Percentiles rank a stretch among this genome's conserved stretches.
Evolutionary conservation across 306 rosid species (phyloP).

Genomic region (Cucurbita maxima): DNA sequence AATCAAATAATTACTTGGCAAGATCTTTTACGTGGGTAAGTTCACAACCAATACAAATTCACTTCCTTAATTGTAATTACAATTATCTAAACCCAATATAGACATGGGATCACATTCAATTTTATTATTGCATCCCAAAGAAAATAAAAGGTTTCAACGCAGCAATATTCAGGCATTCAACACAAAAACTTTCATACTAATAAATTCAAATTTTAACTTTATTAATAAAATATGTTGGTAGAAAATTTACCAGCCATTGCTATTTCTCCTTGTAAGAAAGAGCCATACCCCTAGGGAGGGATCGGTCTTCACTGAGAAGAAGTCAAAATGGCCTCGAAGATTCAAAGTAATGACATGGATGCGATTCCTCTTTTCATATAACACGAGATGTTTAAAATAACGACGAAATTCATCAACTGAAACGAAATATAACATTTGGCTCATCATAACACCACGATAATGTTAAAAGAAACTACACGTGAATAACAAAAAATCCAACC

Average conservation of each 20-base stretch:
- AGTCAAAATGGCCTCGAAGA: not conserved
- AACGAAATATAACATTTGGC: not conserved
- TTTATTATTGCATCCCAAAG: too few species aligned
- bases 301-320: too few species aligned
- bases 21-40: too few species aligned
- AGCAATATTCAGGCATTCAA: too few species aligned
- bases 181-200: too few species aligned
- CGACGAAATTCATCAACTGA: not conserved
- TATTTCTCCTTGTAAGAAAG: not conserved
- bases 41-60: too few species aligned
- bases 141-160: too few species aligned
- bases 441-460: conserved; percentile 6
- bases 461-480: conserved; percentile 8
- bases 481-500: conserved; percentile 8
- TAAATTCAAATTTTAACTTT: too few species aligned
- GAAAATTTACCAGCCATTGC: not conserved
- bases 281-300: not conserved
- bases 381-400: not conserved
- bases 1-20: too few species aligned
- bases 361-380: not conserved
- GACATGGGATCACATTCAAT: too few species aligned
- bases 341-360: not conserved
- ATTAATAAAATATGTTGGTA: not conserved
- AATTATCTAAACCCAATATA: too few species aligned
- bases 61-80: too few species aligned